Base-by-base conservation (phyloP, 306 rosid genomes). In the Cucurbita moschata region DNA sequence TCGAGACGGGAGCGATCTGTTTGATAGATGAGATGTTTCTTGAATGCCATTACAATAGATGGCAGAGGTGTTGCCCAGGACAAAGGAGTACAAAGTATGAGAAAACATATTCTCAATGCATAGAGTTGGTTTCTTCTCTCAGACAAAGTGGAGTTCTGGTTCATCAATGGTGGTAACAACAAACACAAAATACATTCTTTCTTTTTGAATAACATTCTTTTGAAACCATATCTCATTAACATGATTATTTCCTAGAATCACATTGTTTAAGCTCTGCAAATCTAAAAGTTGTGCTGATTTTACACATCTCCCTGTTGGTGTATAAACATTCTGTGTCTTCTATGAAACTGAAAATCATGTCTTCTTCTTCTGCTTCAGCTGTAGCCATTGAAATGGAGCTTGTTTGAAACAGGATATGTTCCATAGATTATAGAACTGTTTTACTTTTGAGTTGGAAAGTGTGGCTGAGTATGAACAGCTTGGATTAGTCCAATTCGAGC, bases 51-150 rank as follows among this genome's bases (percentile, higher is more conserved):
- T 94, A 94, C 81, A 94, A 83, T 79, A 78, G 99, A 78, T 94
- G 99, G 99, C 99, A 94, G 86, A 86, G 96, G 81, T 89, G 96
- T 79, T 89, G 95, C 75, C 97, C 96, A 5, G 99, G 99, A 30
- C 79, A 89, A 85, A 87, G 99, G 85, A 90, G 97, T 81, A 1
- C 87, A 7, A 94, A 91, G 82, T 91, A 90, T 79, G 96, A 87
- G 76, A 94, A 83, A 73, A 90, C 92, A 1, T 94, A 90, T 70
- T 88, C 80, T 38, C 87, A 94, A 81, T 94, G 99, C 87, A 73
- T 91, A 86, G 88, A 89, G 56, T 85, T 94, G 64, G 85, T 87
- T 75, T 79, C 79, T 70, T 84, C 96, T 65, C 90, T 94, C 1
- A 84, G 99, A 82, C 86, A 83, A 85, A 87, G 92, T 74, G 99